These are phyloP conservation scores for Rosa multiflora DNA, from an alignment of 306 rosid species.

Conservation along the genomic window DNA sequence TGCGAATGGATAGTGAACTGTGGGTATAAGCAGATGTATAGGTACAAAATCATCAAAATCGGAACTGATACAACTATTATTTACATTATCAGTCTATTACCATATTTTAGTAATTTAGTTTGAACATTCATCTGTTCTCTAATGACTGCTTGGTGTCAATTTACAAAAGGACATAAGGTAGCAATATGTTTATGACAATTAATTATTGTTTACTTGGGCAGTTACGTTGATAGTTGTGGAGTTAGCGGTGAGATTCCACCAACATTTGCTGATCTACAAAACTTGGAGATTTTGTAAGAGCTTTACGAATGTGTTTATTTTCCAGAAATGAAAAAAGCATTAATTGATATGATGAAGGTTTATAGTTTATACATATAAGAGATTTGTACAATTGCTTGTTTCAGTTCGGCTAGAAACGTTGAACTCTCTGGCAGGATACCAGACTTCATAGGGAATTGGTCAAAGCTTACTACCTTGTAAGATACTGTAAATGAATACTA, in stretches of 20 bases:
- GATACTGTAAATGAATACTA: too few relatives aligned
- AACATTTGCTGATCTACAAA: conserved; percentile 55
- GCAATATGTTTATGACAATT: not conserved
- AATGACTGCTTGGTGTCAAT: not conserved
- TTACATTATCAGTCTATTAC: not conserved
- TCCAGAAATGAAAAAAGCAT: not conserved
- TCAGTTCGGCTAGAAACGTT: too few relatives aligned
- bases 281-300: conserved; percentile 52
- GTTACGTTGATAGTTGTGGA: conserved; percentile 73
- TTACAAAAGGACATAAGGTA: not conserved
- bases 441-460: too few relatives aligned
- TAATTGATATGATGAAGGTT: not conserved
- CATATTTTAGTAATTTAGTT: too few relatives aligned
- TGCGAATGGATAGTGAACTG: not conserved
- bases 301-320: conserved; percentile 8
- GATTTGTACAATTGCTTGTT: too few relatives aligned
- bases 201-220: conserved; percentile 33
- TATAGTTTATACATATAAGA: not conserved
- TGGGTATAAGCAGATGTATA: not conserved
- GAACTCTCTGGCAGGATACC: too few relatives aligned
- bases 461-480: too few relatives aligned
- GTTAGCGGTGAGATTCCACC: conserved; percentile 72
- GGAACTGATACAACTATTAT: not conserved
- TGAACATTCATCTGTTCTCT: too few relatives aligned
- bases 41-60: not conserved